A percentile compares a stretch with the other conserved stretches of the same genome.
Evolutionary conservation across 2,329 filamentous ascomycete species (phyloP).

Genomic region (Diaporthe destruens): DNA sequence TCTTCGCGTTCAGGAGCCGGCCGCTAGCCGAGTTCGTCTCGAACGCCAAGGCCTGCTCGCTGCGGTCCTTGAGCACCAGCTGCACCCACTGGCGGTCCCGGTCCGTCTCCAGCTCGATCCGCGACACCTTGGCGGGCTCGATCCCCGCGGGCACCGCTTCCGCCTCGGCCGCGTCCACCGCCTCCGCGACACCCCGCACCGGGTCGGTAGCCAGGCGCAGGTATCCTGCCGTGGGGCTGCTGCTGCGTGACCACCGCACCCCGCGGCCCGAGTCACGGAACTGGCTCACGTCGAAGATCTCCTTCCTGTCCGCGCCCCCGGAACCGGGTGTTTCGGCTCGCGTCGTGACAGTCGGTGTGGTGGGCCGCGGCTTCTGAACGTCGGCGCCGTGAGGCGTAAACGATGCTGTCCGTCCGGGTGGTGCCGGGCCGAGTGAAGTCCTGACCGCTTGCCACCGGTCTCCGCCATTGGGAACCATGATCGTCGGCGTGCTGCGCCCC

Average conservation of each 20-base stretch:
- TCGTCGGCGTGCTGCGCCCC: conserved; percentile 33
- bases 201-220: conserved; percentile 36
- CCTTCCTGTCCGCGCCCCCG: neutral
- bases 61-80: conserved; percentile 32
- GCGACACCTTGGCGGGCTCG: conserved; percentile 35
- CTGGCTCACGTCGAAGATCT: conserved; percentile 36
- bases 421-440: neutral
- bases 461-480: conserved; percentile 12
- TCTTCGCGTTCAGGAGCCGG: conserved; percentile 28
- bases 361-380: neutral
- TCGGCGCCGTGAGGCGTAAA: neutral
- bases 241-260: conserved; percentile 34
- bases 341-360: neutral
- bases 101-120: conserved; percentile 30
- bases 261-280: conserved; percentile 29
- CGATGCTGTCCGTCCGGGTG: conserved; percentile 10
- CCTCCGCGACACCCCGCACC: conserved; percentile 32
- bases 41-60: conserved; percentile 37
- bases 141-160: conserved; percentile 16
- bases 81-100: conserved; percentile 27
- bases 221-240: conserved; percentile 15
- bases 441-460: conserved; percentile 34
- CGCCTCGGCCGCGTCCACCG: neutral
- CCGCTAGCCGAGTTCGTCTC: conserved; percentile 34
- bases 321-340: neutral